These are phyloP conservation scores for Kwoniella bestiolae DNA, from an alignment of 768 basidiomycete genomes.

Conservation along the genomic window DNA sequence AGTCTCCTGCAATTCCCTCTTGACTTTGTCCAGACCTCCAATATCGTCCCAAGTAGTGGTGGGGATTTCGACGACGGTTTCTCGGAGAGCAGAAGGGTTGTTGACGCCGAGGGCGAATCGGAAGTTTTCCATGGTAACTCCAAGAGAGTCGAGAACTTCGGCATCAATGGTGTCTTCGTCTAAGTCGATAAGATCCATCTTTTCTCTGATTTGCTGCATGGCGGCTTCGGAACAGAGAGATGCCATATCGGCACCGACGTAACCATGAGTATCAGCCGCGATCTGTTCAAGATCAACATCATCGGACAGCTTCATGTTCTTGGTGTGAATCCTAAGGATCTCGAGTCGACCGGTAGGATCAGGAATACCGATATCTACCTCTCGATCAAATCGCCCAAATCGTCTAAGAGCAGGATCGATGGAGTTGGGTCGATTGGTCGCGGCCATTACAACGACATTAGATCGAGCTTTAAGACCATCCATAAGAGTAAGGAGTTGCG, in stretches of 20 bases:
- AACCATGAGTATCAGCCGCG: conserved; percentile 98
- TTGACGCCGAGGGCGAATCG: conserved; percentile 95
- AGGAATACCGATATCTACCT: conserved; percentile 98
- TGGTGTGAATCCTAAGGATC: conserved; percentile 98
- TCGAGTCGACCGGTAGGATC: conserved; percentile 99
- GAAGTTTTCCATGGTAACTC: conserved; percentile 99
- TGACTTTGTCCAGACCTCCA: conserved; percentile 99
- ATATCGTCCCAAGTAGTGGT: conserved; percentile 99
- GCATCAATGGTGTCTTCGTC: conserved; percentile 91
- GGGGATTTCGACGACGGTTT: conserved; percentile 98
- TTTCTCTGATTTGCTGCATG: conserved; percentile 99
- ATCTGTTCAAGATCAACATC: conserved; percentile 99
- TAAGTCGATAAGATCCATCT: conserved; percentile 76
- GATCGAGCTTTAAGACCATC: conserved; percentile 98
- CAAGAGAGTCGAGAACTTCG: conserved; percentile 96
- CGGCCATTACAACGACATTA: conserved; percentile 99
- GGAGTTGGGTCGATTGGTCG: conserved; percentile 87
- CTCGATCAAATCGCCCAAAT: conserved; percentile 98
- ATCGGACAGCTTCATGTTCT: conserved; percentile 98
- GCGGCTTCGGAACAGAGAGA: conserved; percentile 98
- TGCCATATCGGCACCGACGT: conserved; percentile 97
- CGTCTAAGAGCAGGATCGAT: conserved; percentile 98
- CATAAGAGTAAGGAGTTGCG: conserved; percentile 97
- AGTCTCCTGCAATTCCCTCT: conserved; percentile 97
- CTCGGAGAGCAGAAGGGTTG: conserved; percentile 97